phyloP scores from a whole-genome alignment of 495 filamentous ascomycete species.

The Entonaema liquescens region DNA sequence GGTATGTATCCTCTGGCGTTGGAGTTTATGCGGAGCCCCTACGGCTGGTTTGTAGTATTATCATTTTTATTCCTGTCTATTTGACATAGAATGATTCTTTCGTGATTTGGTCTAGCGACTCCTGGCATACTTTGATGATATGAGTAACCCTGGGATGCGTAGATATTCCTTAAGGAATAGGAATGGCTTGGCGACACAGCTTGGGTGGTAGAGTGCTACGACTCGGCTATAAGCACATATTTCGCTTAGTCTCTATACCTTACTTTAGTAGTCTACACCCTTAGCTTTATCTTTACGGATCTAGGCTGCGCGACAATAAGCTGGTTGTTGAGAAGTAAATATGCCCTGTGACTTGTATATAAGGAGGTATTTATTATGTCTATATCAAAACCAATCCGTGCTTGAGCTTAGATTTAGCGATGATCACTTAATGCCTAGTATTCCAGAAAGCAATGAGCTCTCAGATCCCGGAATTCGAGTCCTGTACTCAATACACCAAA shows the following conservation, averaged over 20 bases:
- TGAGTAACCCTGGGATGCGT: too few relatives aligned
- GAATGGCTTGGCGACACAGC: neutral
- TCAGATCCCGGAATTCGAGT: neutral
- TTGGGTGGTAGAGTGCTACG: too few relatives aligned
- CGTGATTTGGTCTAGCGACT: neutral
- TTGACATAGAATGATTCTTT: neutral
- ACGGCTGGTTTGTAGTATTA: neutral
- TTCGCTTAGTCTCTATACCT: neutral
- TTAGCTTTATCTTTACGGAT: neutral
- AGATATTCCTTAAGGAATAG: neutral
- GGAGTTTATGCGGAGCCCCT: neutral
- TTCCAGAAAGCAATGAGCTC: neutral
- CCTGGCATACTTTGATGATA: neutral
- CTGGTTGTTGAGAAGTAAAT: neutral
- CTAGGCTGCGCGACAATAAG: neutral
- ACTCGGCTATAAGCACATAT: neutral
- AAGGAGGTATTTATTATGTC: neutral
- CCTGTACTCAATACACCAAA: constrained; percentile 11
- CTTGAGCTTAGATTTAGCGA: constrained; percentile 3
- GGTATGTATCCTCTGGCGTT: neutral
- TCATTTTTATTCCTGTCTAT: neutral
- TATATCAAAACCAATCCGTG: neutral
- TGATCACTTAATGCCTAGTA: neutral
- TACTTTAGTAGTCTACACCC: neutral
- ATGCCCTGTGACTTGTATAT: neutral